These are phyloP conservation scores for Anthracocystis setariae DNA, from an alignment of 1,284 basidiomycete species.

Conservation along the genomic window DNA sequence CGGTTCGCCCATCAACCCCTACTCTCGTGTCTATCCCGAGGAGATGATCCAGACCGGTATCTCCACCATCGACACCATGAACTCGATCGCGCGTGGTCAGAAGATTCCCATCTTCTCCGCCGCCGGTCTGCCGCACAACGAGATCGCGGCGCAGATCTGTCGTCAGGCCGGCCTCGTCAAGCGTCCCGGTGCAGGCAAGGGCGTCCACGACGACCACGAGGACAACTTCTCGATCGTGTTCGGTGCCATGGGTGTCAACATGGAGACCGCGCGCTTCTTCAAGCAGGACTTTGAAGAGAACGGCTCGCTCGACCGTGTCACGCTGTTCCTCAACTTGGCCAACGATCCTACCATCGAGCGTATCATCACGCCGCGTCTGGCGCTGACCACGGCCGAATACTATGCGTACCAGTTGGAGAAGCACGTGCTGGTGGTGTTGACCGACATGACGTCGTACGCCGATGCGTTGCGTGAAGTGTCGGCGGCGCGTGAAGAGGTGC, in stretches of 20 bases:
- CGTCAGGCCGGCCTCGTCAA: constrained; percentile 98
- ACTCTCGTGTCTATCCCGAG: constrained; percentile 98
- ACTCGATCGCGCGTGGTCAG: constrained; percentile 99
- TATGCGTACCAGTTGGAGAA: constrained; percentile 99
- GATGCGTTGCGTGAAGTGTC: constrained; percentile 94
- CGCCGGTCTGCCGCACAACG: constrained; percentile 97
- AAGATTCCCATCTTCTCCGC: constrained; percentile 99
- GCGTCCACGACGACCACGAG: constrained; percentile 97
- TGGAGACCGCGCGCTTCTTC: constrained; percentile 99
- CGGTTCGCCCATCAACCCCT: constrained; percentile 99
- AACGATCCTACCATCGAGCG: constrained; percentile 99
- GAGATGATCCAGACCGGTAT: constrained; percentile 99
- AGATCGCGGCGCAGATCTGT: constrained; percentile 99
- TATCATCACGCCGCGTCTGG: constrained; percentile 98
- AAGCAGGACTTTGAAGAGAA: constrained; percentile 99
- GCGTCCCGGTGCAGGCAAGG: constrained; percentile 72
- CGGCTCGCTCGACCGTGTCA: constrained; percentile 95
- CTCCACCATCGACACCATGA: constrained; percentile 77
- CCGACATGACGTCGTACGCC: constrained; percentile 98
- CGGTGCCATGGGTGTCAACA: constrained; percentile 99
- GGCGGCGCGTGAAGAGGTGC: constrained; percentile 98
- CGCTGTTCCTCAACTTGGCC: constrained; percentile 97
- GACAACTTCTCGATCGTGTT: constrained; percentile 99
- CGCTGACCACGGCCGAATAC: constrained; percentile 98
- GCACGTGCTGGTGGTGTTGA: constrained; percentile 98